Conservation (phyloP, 345 rosid genomes). For the Gossypium anomalum region DNA sequence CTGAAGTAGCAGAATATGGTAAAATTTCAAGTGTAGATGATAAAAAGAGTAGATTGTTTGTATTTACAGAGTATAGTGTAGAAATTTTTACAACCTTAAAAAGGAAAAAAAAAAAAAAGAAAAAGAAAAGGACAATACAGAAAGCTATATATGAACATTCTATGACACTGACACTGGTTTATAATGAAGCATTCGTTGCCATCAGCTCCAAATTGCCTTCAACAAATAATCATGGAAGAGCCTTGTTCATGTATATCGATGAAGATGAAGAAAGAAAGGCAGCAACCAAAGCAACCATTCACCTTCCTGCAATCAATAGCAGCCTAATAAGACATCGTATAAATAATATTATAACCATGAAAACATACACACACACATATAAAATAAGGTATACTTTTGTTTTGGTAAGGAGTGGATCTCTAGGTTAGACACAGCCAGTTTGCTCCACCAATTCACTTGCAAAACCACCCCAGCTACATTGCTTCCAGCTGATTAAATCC, state of each 20-base stretch:
- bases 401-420: neutral
- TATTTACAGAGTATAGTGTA: neutral
- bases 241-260: neutral
- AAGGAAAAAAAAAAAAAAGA: too few species aligned
- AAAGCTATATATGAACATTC: constrained; percentile 3
- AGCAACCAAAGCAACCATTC: neutral
- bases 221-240: neutral
- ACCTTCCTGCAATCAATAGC: neutral
- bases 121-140: neutral
- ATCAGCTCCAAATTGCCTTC: neutral
- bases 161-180: neutral
- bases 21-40: neutral
- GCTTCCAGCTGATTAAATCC: constrained; percentile 30
- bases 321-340: neutral
- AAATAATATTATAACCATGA: too few species aligned
- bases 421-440: constrained; percentile 21
- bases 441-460: constrained; percentile 30
- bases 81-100: neutral
- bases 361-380: too few species aligned
- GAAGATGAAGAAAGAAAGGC: neutral
- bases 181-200: neutral
- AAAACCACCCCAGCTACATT: constrained; percentile 28
- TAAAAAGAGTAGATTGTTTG: neutral
- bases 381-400: neutral
- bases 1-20: neutral